Evolutionary conservation across 192 early-diverging fungal species (phyloP).

Genomic region (Helicostylum pulchrum): DNA sequence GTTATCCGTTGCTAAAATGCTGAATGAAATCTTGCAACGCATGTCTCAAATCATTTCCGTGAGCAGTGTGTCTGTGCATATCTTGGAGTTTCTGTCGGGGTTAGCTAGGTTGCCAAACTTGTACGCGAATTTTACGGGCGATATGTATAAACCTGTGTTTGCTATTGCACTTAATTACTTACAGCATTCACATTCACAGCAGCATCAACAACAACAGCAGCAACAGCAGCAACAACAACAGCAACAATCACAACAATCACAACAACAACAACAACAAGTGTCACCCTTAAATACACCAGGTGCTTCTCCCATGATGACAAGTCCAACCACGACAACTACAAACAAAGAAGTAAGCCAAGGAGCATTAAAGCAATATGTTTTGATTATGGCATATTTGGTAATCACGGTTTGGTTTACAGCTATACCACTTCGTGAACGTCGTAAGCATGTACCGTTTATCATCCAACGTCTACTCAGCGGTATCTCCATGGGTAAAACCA

Average conservation of each 20-base stretch:
- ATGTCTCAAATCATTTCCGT: conserved; percentile 84
- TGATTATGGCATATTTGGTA: conserved; percentile 92
- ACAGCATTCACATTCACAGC: conserved; percentile 46
- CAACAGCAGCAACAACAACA: conserved; percentile 16
- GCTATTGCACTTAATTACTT: conserved; percentile 90
- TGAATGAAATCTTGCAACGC: conserved; percentile 65
- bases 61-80: conserved; percentile 72
- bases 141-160: conserved; percentile 85
- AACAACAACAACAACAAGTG: not conserved
- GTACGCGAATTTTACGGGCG: conserved; percentile 73
- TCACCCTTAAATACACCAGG: conserved; percentile 23
- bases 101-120: conserved; percentile 77
- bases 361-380: conserved; percentile 75
- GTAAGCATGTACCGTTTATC: conserved; percentile 78
- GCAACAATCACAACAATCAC: conserved; percentile 1
- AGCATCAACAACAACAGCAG: conserved; percentile 16
- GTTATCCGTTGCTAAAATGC: conserved; percentile 65
- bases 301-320: conserved; percentile 1
- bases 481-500: conserved; percentile 47
- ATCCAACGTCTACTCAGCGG: conserved; percentile 68
- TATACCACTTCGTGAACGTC: conserved; percentile 68
- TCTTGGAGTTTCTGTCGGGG: conserved; percentile 89
- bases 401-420: conserved; percentile 88
- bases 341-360: conserved; percentile 25
- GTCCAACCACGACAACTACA: conserved; percentile 21